These are phyloP conservation scores for Colletotrichum liriopes DNA, from an alignment of 2,329 filamentous ascomycete species.

Conservation along the genomic window DNA sequence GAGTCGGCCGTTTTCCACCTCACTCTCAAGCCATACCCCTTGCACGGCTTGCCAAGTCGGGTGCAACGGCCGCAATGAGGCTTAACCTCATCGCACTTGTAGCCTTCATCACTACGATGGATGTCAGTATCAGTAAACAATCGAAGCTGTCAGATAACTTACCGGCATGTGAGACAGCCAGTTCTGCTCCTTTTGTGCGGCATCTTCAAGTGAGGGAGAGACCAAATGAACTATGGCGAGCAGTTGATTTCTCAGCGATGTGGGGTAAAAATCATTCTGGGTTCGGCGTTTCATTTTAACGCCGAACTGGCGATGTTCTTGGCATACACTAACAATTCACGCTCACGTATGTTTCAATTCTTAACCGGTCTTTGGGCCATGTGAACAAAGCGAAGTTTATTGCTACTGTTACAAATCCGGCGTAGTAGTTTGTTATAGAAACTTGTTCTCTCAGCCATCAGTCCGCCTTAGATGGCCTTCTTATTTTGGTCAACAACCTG, in stretches of 20 bases:
- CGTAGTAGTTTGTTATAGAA: no score
- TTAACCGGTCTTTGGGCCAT: rapidly evolving
- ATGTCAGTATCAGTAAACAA: background rate
- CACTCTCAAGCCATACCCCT: slow-evolving; percentile 51
- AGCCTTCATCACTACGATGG: slow-evolving; percentile 49
- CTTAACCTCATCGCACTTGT: slow-evolving; percentile 53
- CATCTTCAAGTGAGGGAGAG: background rate
- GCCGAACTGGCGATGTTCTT: slow-evolving; percentile 3
- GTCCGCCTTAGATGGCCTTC: no score
- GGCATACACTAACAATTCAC: background rate
- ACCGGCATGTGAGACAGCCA: slow-evolving; percentile 38
- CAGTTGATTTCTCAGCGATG: background rate
- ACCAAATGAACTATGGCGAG: background rate
- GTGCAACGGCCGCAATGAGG: slow-evolving; percentile 50
- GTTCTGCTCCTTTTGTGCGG: slow-evolving; percentile 33
- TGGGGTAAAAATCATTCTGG: slow-evolving; percentile 1
- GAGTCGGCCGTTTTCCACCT: slow-evolving; percentile 47
- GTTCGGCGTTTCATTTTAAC: background rate
- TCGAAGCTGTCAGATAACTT: rapidly evolving
- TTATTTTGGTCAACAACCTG: background rate
- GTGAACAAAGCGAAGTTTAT: background rate
- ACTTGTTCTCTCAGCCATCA: no score
- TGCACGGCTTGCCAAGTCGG: slow-evolving; percentile 50
- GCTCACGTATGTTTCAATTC: background rate
- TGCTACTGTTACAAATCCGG: no score